These are phyloP conservation scores for Lagerstroemia speciosa DNA, from an alignment of 345 rosid genomes.

Conservation along the genomic window DNA sequence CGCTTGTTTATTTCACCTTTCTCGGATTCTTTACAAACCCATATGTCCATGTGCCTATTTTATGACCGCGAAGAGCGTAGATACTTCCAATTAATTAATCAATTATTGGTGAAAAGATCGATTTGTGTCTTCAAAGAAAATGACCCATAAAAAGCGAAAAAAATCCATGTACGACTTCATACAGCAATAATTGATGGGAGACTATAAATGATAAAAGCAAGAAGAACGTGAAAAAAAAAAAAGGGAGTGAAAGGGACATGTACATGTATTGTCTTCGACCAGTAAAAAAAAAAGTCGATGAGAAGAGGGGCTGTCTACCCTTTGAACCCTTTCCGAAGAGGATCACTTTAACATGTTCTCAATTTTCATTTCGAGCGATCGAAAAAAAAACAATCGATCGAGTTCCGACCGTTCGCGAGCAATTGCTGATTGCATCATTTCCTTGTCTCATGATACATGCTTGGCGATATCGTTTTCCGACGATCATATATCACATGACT, in stretches of 20 bases:
- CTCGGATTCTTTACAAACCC: no score
- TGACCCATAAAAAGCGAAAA: neutral
- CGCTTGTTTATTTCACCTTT: no score
- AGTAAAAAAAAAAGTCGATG: neutral
- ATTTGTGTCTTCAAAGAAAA: no score
- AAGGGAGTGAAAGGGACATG: constrained; percentile 3
- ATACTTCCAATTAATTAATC: no score
- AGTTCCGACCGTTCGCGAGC: no score
- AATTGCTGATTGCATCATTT: no score
- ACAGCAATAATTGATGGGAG: neutral
- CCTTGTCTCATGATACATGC: no score
- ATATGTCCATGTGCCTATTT: no score
- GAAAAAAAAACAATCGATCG: neutral
- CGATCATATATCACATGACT: no score
- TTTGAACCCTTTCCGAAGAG: neutral
- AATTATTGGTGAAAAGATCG: no score
- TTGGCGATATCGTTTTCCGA: no score
- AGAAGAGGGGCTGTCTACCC: neutral
- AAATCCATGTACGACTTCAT: neutral
- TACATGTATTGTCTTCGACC: neutral
- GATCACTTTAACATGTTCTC: neutral
- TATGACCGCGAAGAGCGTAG: no score
- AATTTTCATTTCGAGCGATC: neutral
- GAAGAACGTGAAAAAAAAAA: constrained; percentile 5
- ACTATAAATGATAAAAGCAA: neutral